Base-by-base conservation (phyloP, 371 early-diverging fungal species). In the Apophysomyces elegans region DNA sequence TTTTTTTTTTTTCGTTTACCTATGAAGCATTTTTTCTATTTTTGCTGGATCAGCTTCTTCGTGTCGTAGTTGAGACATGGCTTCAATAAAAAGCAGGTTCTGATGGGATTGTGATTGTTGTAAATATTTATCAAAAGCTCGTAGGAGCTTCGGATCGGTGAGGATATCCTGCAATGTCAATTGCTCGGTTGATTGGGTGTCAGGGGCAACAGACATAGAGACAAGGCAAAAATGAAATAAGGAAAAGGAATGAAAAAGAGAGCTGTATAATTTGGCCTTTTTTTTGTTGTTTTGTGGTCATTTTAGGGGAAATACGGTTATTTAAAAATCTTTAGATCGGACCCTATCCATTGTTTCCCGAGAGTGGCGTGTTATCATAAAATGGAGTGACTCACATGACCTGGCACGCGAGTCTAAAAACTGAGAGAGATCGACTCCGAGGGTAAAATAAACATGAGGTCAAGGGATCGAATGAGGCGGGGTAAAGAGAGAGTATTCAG, bases 31-130 rank as follows among this genome's bases (percentile, higher is more conserved):
- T 1, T 21, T 16, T 62, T 73, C 73, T 38, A 69, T 70, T 39
- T 64, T 50, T 38, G 66, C 66, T 12, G 63, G 64, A n/a, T 64
- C 64, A 8, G 59, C 64, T 4, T 63, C 37, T 47, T 73, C 73
- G 58, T 73, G 73, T 43, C 67, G 66, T 61, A 73, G 62, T 58
- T 73, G 73, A 7, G 64, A 59, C 6, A 73, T 50, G 7, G 73
- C 73, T 62, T 73, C 73, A 43, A 73, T 66, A 36, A 73, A 73
- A 37, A 73, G 62, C 56, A 73, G 44, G 35, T 63, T 69, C 64
- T 69, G 70, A 62, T 73, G 70, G 13, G 73, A 69, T 66, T 66
- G 61, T 39, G 60, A 62, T 46, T 73, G 70, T 21, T 70, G 63
- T 37, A 73, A 64, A 41, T 69, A 73, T 14, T 61, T 63, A 59